Evolutionary conservation across 2,329 filamentous ascomycete species (phyloP).

Genomic region (Trichophyton mentagrophytes): DNA sequence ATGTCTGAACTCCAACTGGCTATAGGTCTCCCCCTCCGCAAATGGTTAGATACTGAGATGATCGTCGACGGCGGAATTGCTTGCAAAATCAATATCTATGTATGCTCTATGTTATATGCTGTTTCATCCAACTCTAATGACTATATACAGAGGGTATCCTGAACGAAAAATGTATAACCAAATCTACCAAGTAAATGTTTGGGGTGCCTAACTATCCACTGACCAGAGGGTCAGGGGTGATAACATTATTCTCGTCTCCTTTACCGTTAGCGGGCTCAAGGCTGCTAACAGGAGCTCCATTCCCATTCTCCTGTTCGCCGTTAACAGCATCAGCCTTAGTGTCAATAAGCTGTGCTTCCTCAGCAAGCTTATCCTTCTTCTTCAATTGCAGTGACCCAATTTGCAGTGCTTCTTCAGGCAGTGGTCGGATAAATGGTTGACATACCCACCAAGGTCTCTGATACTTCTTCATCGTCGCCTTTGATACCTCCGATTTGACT

Average conservation of each 20-base stretch:
- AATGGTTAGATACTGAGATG: too few relatives aligned
- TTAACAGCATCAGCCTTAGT: not conserved
- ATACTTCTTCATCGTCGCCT: conserved; percentile 56
- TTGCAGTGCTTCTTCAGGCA: conserved; percentile 76
- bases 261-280: not conserved
- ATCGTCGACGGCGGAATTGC: too few relatives aligned
- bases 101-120: too few relatives aligned
- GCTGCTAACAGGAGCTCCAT: not conserved
- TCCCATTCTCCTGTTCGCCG: not conserved
- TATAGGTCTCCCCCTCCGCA: too few relatives aligned
- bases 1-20: too few relatives aligned
- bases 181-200: too few relatives aligned
- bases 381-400: conserved; percentile 64
- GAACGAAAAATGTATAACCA: too few relatives aligned
- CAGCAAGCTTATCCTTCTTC: conserved; percentile 44
- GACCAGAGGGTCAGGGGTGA: not conserved
- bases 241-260: not conserved
- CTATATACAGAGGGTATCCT: too few relatives aligned
- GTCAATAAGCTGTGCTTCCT: conserved; percentile 8
- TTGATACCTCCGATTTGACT: conserved; percentile 30
- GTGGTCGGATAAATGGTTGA: conserved; percentile 71
- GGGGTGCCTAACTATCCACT: not conserved
- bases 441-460: conserved; percentile 80
- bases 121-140: too few relatives aligned
- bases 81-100: too few relatives aligned